Conservation (phyloP, 148 eudicot species). For the Heliosperma pusillum region DNA sequence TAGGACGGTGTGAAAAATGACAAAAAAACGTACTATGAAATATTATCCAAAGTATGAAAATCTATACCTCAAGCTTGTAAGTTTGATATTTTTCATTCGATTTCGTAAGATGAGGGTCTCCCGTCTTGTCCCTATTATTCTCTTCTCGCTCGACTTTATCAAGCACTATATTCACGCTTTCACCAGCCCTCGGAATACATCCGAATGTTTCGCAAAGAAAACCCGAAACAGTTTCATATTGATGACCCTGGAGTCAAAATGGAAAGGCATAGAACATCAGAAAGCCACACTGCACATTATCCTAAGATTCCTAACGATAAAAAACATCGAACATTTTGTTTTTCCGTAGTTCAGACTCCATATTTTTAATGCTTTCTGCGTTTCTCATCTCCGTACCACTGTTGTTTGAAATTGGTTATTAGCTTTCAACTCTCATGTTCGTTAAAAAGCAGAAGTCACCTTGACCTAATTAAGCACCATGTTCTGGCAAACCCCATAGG, state of each 20-base stretch:
- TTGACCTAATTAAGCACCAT: too few species aligned
- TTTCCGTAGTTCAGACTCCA: too few species aligned
- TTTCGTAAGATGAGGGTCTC: conserved; percentile 50
- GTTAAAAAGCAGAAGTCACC: too few species aligned
- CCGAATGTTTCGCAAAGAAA: conserved; percentile 93
- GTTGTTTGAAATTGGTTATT: too few species aligned
- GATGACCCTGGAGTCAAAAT: conserved; percentile 57
- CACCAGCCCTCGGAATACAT: conserved; percentile 90
- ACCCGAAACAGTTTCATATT: conserved; percentile 96
- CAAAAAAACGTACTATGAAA: not conserved
- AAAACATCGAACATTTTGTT: not conserved
- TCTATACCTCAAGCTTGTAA: conserved; percentile 76
- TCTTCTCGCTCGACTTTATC: conserved; percentile 66
- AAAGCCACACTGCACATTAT: not conserved
- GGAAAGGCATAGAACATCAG: not conserved
- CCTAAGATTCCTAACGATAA: not conserved
- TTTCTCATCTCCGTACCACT: too few species aligned
- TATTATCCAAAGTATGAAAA: not conserved
- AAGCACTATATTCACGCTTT: conserved; percentile 70
- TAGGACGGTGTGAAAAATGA: not conserved
- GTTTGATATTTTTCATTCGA: conserved; percentile 52
- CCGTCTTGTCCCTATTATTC: conserved; percentile 40
- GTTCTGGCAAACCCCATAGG: too few species aligned
- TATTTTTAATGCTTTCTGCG: too few species aligned
- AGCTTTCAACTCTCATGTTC: too few species aligned